Conservation (phyloP, 2,329 filamentous ascomycete species). For the Trichoderma polysporum region DNA sequence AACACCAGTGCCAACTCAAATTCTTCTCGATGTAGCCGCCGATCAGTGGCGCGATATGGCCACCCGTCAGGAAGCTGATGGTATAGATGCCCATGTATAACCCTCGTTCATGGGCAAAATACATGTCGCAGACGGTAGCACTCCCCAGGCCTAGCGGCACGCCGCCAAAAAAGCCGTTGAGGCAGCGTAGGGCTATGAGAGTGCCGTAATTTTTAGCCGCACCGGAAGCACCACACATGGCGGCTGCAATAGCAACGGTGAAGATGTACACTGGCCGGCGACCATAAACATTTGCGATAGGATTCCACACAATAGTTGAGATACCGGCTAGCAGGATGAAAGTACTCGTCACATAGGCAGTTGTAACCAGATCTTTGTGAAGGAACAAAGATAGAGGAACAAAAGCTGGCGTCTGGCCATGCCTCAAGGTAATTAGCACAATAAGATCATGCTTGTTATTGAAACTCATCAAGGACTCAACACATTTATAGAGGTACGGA, state of each 20-base stretch:
- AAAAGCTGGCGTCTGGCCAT: conserved; percentile 9
- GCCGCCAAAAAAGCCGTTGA: conserved; percentile 10
- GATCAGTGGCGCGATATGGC: conserved; percentile 11
- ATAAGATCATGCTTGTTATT: background rate
- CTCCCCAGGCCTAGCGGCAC: conserved; percentile 6
- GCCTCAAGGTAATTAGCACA: background rate
- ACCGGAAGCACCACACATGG: conserved; percentile 8
- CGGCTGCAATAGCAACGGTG: background rate
- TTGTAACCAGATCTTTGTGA: conserved; percentile 1
- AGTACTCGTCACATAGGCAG: conserved; percentile 13
- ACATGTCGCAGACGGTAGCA: conserved; percentile 15
- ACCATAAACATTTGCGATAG: conserved; percentile 13
- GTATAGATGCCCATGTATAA: conserved; percentile 15
- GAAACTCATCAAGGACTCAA: background rate
- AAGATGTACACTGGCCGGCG: conserved; percentile 9
- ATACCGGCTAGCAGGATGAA: conserved; percentile 3
- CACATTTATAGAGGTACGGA: background rate
- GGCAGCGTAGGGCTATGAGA: conserved; percentile 5
- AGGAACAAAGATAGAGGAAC: conserved; percentile 6
- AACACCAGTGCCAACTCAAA: conserved; percentile 17
- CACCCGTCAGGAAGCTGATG: conserved; percentile 11
- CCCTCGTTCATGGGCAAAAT: conserved; percentile 10
- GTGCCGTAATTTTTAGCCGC: conserved; percentile 14
- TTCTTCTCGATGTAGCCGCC: conserved; percentile 16
- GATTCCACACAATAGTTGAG: conserved; percentile 9